Evolutionary conservation across 106 monocot species (phyloP).

Genomic region (Acorus calamus): DNA sequence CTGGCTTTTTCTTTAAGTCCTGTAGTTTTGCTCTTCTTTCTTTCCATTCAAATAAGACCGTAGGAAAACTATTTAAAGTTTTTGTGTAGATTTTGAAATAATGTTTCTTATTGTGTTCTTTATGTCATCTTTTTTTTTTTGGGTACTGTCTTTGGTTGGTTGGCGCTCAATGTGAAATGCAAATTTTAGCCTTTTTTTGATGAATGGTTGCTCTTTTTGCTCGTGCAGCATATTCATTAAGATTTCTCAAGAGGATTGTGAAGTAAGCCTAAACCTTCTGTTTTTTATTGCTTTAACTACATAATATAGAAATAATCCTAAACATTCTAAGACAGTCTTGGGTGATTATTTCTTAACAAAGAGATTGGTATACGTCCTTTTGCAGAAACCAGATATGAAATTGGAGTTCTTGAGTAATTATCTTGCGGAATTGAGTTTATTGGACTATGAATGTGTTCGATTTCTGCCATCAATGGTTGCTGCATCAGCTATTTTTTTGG

Average conservation of each 20-base stretch:
- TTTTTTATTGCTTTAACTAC: neutral
- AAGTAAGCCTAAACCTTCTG: slow-evolving; percentile 7
- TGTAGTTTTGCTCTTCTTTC: neutral
- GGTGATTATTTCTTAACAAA: neutral
- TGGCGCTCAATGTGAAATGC: too few species aligned
- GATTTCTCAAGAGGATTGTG: slow-evolving; percentile 14
- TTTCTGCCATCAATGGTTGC: slow-evolving; percentile 59
- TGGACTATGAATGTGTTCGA: slow-evolving; percentile 39
- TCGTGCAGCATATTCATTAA: slow-evolving; percentile 27
- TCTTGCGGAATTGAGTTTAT: slow-evolving; percentile 51
- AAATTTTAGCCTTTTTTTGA: too few species aligned
- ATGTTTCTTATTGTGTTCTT: too few species aligned
- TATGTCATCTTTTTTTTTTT: too few species aligned
- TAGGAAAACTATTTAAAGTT: too few species aligned
- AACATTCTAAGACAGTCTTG: neutral
- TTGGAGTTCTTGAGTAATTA: slow-evolving; percentile 55
- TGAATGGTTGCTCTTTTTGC: neutral
- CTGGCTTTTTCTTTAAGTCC: neutral
- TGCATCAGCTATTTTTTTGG: slow-evolving; percentile 53
- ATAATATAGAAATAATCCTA: too few species aligned
- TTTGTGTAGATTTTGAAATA: too few species aligned
- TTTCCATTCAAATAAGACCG: too few species aligned
- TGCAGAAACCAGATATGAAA: slow-evolving; percentile 24
- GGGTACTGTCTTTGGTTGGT: too few species aligned
- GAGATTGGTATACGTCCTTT: neutral